A percentile compares a stretch with the other conserved stretches of the same genome.
Evolutionary conservation across 768 basidiomycete genomes (phyloP).

Genomic region (Tulasnella sp.): DNA sequence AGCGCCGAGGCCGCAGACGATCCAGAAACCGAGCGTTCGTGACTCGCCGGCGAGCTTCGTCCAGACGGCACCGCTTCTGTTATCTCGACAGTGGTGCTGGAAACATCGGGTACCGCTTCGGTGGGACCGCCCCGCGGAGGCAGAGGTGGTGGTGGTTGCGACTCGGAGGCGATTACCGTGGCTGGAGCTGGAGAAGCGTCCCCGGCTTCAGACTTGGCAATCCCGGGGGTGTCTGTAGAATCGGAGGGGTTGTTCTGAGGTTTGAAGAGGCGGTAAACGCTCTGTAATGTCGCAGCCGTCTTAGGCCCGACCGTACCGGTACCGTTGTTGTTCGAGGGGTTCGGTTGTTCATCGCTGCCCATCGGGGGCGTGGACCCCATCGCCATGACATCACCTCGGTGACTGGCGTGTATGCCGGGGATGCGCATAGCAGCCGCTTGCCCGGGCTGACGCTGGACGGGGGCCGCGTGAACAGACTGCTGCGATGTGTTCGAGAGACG

Average conservation of each 20-base stretch:
- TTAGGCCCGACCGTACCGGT: slow-evolving; percentile 32
- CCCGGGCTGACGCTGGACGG: slow-evolving; percentile 48
- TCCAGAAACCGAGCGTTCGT: not conserved
- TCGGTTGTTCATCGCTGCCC: not conserved
- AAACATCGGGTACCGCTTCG: not conserved
- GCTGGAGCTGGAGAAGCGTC: not conserved
- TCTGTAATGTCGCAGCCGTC: slow-evolving; percentile 38
- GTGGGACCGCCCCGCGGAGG: not conserved
- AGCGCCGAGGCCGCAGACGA: slow-evolving; percentile 7
- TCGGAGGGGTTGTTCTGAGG: not conserved
- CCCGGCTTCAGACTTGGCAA: not conserved
- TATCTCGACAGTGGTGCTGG: not conserved
- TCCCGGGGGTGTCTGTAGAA: not conserved
- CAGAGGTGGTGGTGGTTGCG: not conserved
- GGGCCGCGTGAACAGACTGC: slow-evolving; percentile 22
- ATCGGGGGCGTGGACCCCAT: slow-evolving; percentile 56
- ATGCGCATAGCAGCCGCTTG: slow-evolving; percentile 74
- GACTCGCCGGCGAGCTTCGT: not conserved
- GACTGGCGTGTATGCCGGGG: slow-evolving; percentile 74
- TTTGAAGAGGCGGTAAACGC: slow-evolving; percentile 66
- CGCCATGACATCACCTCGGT: slow-evolving; percentile 76
- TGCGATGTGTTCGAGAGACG: not conserved
- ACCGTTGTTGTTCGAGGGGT: slow-evolving; percentile 24
- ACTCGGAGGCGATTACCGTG: not conserved
- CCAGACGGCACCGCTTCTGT: not conserved